phyloP scores from a whole-genome alignment of 78 protist genomes.

The Parvularia atlantis region DNA sequence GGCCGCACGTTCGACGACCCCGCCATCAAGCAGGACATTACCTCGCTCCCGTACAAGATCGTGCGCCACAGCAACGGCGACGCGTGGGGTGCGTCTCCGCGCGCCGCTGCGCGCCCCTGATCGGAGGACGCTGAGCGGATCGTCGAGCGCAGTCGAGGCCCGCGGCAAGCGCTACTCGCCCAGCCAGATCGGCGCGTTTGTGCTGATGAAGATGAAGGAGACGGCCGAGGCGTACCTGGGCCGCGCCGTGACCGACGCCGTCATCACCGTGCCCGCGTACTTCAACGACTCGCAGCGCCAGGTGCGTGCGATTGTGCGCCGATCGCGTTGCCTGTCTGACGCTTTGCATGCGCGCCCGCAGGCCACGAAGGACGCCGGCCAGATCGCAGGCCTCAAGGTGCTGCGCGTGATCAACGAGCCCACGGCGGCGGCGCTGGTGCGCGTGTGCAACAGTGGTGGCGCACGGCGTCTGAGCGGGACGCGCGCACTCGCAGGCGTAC shows the following conservation, averaged over 20 bases:
- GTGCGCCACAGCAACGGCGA: slow-evolving; percentile 69
- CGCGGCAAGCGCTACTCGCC: slow-evolving; percentile 85
- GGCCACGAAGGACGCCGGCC: slow-evolving; percentile 98
- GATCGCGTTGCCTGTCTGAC: too few species aligned
- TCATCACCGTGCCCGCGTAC: slow-evolving; percentile 99
- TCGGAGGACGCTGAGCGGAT: too few species aligned
- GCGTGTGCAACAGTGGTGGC: too few species aligned
- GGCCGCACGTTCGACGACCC: slow-evolving; percentile 75
- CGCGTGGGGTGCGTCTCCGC: too few species aligned
- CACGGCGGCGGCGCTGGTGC: slow-evolving; percentile 95
- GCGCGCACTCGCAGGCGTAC: too few species aligned
- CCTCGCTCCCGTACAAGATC: slow-evolving; percentile 51
- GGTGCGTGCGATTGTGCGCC: too few species aligned
- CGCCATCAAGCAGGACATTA: slow-evolving; percentile 45
- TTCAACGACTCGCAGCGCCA: slow-evolving; percentile 98
- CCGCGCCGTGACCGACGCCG: slow-evolving; percentile 71
- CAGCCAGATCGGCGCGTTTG: slow-evolving; percentile 89
- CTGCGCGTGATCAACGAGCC: slow-evolving; percentile 99
- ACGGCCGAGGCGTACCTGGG: slow-evolving; percentile 87
- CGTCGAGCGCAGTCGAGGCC: slow-evolving; percentile 74
- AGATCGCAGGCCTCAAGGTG: slow-evolving; percentile 93
- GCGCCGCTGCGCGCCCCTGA: too few species aligned
- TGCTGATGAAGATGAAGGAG: slow-evolving; percentile 94
- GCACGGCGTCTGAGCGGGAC: too few species aligned
- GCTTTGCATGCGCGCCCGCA: too few species aligned